Percentiles rank a stretch among this genome's conserved stretches.
Conservation (phyloP, 305 asterid species). For the Euphrasia arctica region DNA sequence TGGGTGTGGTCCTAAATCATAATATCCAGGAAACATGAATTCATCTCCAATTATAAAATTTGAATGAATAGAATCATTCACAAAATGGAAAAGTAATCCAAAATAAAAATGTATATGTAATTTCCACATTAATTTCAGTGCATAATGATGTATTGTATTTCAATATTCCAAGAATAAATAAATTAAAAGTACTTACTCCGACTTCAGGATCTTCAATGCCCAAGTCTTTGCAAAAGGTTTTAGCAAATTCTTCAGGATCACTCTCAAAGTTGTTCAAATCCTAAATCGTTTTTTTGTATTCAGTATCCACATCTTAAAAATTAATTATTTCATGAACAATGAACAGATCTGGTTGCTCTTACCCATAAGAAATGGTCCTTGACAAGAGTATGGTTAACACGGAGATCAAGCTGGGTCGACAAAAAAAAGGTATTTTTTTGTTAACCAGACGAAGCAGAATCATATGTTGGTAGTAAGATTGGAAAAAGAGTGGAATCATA, state of each 20-base stretch:
- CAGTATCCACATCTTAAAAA: conserved; percentile 10
- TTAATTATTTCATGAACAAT: conserved; percentile 19
- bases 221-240: conserved; percentile 86
- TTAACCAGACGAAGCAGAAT: conserved; percentile 10
- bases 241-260: conserved; percentile 97
- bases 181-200: conserved; percentile 62
- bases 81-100: background rate
- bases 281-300: conserved; percentile 38
- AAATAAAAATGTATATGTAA: conserved; percentile 5
- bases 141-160: conserved; percentile 18
- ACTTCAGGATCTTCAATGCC: conserved; percentile 96
- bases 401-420: conserved; percentile 80
- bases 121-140: conserved; percentile 7
- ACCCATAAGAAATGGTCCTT: conserved; percentile 96
- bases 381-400: conserved; percentile 77
- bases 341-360: conserved; percentile 30
- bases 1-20: conserved; percentile 4
- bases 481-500: conserved; percentile 8
- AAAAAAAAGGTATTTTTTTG: conserved; percentile 15
- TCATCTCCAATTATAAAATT: conserved; percentile 1
- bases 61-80: background rate
- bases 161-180: conserved; percentile 9
- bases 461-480: background rate
- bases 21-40: conserved; percentile 2
- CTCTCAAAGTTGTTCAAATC: conserved; percentile 98